A percentile compares a stretch with the other conserved stretches of the same genome.
These are phyloP conservation scores for Epithele typhae DNA, from an alignment of 768 basidiomycete species.

Conservation along the genomic window DNA sequence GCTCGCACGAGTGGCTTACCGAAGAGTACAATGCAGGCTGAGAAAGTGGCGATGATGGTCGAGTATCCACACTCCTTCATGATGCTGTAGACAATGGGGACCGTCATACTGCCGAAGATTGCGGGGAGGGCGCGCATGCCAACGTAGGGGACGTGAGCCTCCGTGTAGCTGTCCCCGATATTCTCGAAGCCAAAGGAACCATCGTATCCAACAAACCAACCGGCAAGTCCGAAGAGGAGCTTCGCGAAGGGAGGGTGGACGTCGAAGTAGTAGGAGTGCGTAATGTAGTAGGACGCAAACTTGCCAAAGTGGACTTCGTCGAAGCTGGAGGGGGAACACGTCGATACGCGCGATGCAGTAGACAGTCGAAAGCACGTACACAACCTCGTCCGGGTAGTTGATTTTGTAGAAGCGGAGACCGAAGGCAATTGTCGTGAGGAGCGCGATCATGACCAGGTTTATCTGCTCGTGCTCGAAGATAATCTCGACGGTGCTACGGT, in stretches of 20 bases:
- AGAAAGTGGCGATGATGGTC: slow-evolving; percentile 85
- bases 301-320: slow-evolving; percentile 99
- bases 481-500: slow-evolving; percentile 57
- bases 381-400: slow-evolving; percentile 90
- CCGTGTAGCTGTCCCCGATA: slow-evolving; percentile 91
- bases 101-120: slow-evolving; percentile 82
- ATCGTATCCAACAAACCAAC: slow-evolving; percentile 96
- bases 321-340: slow-evolving; percentile 48
- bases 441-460: slow-evolving; percentile 56
- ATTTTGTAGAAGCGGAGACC: slow-evolving; percentile 91
- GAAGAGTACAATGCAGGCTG: slow-evolving; percentile 79
- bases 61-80: slow-evolving; percentile 99
- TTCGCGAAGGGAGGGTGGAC: slow-evolving; percentile 98
- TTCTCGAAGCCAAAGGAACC: slow-evolving; percentile 92
- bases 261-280: slow-evolving; percentile 96
- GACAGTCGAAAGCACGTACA: slow-evolving; percentile 48
- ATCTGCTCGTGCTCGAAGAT: slow-evolving; percentile 58
- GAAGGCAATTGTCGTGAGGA: slow-evolving; percentile 74
- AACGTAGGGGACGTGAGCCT: slow-evolving; percentile 85
- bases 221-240: slow-evolving; percentile 87
- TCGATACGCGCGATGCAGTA: slow-evolving; percentile 6
- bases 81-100: slow-evolving; percentile 89
- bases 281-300: slow-evolving; percentile 93
- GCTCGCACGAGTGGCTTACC: too few species aligned
- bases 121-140: slow-evolving; percentile 93